A percentile compares a stretch with the other conserved stretches of the same genome.
Conservation (phyloP, 805 yeast species). For the Wickerhamomyces chaumierensis region DNA sequence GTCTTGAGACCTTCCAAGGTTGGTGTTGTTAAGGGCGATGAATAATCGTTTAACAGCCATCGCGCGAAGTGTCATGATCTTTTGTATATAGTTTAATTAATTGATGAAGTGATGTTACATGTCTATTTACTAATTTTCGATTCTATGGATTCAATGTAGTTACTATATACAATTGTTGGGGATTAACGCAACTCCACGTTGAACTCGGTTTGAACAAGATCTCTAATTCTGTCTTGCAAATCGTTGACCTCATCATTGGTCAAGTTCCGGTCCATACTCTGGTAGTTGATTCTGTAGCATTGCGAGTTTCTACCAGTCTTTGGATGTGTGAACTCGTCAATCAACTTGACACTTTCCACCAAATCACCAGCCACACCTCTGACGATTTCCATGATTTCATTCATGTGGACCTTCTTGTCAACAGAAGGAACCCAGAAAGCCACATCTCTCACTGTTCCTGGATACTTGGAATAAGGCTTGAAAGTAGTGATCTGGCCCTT, state of each 20-base stretch:
- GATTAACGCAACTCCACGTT: constrained; percentile 43
- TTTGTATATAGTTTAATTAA: neutral
- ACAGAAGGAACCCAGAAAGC: constrained; percentile 76
- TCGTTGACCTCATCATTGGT: constrained; percentile 77
- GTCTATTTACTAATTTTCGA: neutral
- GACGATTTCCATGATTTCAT: constrained; percentile 90
- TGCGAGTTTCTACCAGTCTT: constrained; percentile 66
- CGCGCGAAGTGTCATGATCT: too few species aligned
- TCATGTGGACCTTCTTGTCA: constrained; percentile 44
- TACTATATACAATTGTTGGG: neutral
- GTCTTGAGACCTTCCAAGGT: constrained; percentile 49
- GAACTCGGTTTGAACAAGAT: constrained; percentile 38
- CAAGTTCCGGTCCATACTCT: constrained; percentile 88
- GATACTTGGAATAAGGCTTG: constrained; percentile 84
- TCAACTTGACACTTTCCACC: constrained; percentile 71
- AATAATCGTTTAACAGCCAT: too few species aligned
- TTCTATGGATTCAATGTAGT: too few species aligned
- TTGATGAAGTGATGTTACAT: too few species aligned
- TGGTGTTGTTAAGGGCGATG: constrained; percentile 38
- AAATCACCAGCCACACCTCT: constrained; percentile 77
- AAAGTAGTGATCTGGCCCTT: constrained; percentile 59
- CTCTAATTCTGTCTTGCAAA: constrained; percentile 56
- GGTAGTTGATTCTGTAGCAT: constrained; percentile 86
- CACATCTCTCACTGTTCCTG: constrained; percentile 76
- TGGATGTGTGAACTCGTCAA: constrained; percentile 82